Conservation (phyloP, 352 stramenopile species). For the Phytopythium cucurbitacearum region DNA sequence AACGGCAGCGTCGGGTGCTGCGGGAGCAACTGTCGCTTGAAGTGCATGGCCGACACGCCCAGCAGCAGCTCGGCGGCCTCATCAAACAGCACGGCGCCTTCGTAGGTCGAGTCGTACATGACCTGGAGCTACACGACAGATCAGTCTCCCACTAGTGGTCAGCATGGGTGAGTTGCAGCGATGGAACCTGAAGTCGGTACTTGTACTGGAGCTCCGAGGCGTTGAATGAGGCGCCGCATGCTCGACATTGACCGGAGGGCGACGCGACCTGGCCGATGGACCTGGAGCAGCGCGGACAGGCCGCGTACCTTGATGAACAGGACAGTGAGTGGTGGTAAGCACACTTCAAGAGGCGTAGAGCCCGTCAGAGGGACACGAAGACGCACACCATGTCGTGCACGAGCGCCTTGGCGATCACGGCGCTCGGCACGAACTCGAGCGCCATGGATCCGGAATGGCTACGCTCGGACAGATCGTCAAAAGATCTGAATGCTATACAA, state of each 20-base stretch:
- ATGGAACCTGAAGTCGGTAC: constrained; percentile 38
- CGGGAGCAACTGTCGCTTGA: constrained; percentile 23
- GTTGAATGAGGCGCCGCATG: constrained; percentile 16
- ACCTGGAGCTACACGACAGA: constrained; percentile 25
- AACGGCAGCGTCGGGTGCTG: constrained; percentile 35
- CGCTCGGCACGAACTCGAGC: constrained; percentile 36
- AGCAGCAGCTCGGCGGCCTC: constrained; percentile 35
- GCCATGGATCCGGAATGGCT: not conserved
- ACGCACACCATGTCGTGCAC: constrained; percentile 53
- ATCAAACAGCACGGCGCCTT: constrained; percentile 49
- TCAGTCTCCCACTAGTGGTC: not conserved
- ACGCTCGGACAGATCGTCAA: not conserved
- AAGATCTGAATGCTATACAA: not conserved
- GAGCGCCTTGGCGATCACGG: constrained; percentile 41
- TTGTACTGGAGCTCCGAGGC: constrained; percentile 32
- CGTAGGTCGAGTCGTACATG: constrained; percentile 20
- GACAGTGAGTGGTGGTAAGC: not conserved
- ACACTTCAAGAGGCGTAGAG: not conserved
- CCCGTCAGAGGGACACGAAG: not conserved
- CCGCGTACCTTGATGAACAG: constrained; percentile 29
- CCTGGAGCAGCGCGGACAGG: constrained; percentile 41
- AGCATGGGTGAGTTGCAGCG: not conserved
- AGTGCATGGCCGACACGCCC: constrained; percentile 20
- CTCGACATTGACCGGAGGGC: constrained; percentile 18
- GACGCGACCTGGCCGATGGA: constrained; percentile 20